Conservation (phyloP, 2,329 filamentous ascomycete species). For the Stromatinia cepivora region DNA sequence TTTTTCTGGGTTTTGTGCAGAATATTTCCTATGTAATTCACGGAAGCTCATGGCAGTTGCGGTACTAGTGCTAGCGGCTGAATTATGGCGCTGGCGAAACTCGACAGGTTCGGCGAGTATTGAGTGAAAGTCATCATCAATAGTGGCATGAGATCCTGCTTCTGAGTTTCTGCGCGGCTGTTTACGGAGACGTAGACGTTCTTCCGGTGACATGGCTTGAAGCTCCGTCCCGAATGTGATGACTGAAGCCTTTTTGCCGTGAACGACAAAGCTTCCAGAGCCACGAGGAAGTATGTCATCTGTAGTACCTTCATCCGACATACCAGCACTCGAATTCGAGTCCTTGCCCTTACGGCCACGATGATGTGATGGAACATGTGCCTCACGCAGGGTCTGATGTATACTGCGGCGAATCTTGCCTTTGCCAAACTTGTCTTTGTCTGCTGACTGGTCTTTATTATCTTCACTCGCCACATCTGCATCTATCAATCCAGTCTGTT, state of each 20-base stretch:
- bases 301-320: constrained; percentile 48
- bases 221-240: constrained; percentile 96
- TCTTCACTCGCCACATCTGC: constrained; percentile 45
- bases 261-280: constrained; percentile 88
- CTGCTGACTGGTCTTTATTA: constrained; percentile 33
- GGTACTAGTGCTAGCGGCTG: constrained; percentile 64
- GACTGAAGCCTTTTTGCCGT: constrained; percentile 96
- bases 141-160: constrained; percentile 29
- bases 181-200: constrained; percentile 66
- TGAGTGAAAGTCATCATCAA: constrained; percentile 53
- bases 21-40: constrained; percentile 61
- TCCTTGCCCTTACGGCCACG: constrained; percentile 78
- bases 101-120: constrained; percentile 49
- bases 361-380: constrained; percentile 64
- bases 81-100: constrained; percentile 54
- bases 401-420: constrained; percentile 75
- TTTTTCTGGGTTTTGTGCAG: constrained; percentile 49
- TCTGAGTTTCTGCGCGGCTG: constrained; percentile 46
- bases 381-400: constrained; percentile 85
- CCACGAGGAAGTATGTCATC: constrained; percentile 74
- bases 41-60: constrained; percentile 66
- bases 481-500: constrained; percentile 65
- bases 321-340: constrained; percentile 57
- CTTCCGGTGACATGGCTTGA: constrained; percentile 73
- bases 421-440: constrained; percentile 41